Conservation (phyloP, 1,284 basidiomycete genomes). For the Cryptococcus sp. region DNA sequence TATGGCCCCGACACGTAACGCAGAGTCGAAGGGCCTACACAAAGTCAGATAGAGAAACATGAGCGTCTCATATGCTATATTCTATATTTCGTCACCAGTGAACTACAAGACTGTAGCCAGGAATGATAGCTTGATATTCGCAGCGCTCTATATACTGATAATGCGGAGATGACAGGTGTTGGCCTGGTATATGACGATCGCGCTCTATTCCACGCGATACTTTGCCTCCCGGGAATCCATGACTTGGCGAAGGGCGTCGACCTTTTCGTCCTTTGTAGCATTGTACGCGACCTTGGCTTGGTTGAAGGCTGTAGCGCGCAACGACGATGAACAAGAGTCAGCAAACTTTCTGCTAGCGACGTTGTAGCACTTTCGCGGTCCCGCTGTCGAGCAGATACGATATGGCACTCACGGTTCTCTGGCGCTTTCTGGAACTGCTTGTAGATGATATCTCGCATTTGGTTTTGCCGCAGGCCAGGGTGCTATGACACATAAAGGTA, state of each 20-base stretch:
- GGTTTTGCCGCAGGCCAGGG: constrained; percentile 52
- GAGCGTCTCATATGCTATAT: no score
- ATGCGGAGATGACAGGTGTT: no score
- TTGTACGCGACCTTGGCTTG: constrained; percentile 76
- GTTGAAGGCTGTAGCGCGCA: constrained; percentile 79
- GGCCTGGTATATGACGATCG: no score
- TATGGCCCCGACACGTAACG: no score
- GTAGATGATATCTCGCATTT: constrained; percentile 52
- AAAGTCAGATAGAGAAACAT: no score
- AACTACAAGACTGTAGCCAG: no score
- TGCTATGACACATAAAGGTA: constrained; percentile 25
- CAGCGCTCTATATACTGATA: no score
- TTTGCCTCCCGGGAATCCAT: constrained; percentile 48
- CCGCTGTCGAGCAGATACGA: neutral
- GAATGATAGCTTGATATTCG: no score
- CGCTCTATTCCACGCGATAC: constrained; percentile 35
- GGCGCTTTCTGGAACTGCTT: constrained; percentile 54
- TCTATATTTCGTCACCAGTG: no score
- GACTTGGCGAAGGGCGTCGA: constrained; percentile 65
- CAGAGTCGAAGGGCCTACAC: no score
- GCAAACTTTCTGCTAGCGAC: no score
- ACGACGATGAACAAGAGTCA: neutral
- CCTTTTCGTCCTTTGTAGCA: constrained; percentile 76
- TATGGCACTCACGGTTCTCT: constrained; percentile 46
- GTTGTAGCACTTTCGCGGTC: no score